Base-by-base conservation (phyloP, 495 filamentous ascomycete genomes). In the Lophium mytilinum region DNA sequence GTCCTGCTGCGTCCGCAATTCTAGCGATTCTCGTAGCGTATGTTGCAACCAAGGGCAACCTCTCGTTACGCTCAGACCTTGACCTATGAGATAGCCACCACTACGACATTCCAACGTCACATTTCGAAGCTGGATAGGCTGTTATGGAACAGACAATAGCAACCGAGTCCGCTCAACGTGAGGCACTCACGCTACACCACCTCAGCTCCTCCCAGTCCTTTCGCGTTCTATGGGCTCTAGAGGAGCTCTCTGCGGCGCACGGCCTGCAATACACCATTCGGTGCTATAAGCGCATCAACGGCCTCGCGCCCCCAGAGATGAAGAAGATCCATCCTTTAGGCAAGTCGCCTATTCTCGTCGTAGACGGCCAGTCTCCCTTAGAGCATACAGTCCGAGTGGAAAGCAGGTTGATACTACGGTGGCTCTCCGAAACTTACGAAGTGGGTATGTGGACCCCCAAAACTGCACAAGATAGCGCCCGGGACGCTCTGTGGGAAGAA, bases 271-370 rank as follows among this genome's bases (percentile, higher is more conserved):
- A 45, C 56, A 37, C 53, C 1, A 9, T 58, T 19, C n/a, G 6
- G 12, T 50, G 51, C 39, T 53, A 45, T 40, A 1, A 11, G n/a
- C 48, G 56, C 30, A 34, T 9, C 4, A 18, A 8, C 37, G 39
- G 21, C 37, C 4, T 37, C 18, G 18, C 34, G 19, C 34, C 12
- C 39, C 14, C 35, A 10, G 50, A 30, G 6, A 37, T 58, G 21
- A 35, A 53, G 36, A 8, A 17, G 4, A 4, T 24, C 11, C 37
- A 40, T 18, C 37, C 30, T 6, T 19, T 58, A 15, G 57, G 57
- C 7, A 60, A 60, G 50, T 60, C 57, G 40, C 57, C 57, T 12
- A 55, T 55, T 14, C 9, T 60, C 24, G 24, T 30, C 24, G 24
- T 30, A 30, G 24, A 30, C 6, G 24, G 24, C 33, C 37, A 51